Conservation (phyloP, 2,329 filamentous ascomycete species). For the Sphaceloma murrayae region DNA sequence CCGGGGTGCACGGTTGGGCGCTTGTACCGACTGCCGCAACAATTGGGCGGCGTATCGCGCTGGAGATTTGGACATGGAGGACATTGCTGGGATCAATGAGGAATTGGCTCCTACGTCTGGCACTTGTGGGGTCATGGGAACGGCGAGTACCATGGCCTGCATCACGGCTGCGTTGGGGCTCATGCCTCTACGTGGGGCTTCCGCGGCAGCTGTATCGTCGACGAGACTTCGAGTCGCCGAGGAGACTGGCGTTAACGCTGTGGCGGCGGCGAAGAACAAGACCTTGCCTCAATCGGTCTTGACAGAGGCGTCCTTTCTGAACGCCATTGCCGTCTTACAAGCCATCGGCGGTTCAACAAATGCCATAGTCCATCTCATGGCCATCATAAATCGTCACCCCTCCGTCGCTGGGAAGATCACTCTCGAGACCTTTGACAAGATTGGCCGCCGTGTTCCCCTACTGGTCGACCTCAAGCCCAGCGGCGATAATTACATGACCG, state of each 20-base stretch:
- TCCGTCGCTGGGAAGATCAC: constrained; percentile 37
- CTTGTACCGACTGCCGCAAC: constrained; percentile 65
- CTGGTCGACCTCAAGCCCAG: constrained; percentile 46
- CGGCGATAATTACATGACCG: constrained; percentile 44
- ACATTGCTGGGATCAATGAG: constrained; percentile 60
- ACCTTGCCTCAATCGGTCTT: constrained; percentile 38
- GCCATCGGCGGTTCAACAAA: constrained; percentile 39
- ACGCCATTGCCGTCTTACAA: constrained; percentile 37
- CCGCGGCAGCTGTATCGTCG: constrained; percentile 46
- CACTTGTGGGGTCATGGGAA: constrained; percentile 51
- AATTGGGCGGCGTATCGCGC: constrained; percentile 63
- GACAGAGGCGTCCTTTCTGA: constrained; percentile 40
- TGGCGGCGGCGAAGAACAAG: constrained; percentile 32
- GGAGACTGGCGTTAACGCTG: constrained; percentile 43
- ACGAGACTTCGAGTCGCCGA: constrained; percentile 45
- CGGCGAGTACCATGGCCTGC: constrained; percentile 49
- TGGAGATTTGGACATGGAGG: constrained; percentile 58
- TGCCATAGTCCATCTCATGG: constrained; percentile 37
- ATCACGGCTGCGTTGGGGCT: constrained; percentile 44
- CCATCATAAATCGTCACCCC: constrained; percentile 43
- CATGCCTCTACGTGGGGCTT: constrained; percentile 45
- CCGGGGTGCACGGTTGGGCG: constrained; percentile 54
- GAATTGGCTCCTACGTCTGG: constrained; percentile 59
- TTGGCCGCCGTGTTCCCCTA: constrained; percentile 39
- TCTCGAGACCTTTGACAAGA: constrained; percentile 39